Evolutionary conservation across 306 rosid species (phyloP).

Genomic region (Malus domestica): ASM211411v1 NC_041802.1:31141001-31141500

Average conservation of each 20-base stretch:
- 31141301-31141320: background rate
- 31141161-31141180: background rate
- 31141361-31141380: background rate
- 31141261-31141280: too few relatives aligned
- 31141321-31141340: background rate
- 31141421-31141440: too few relatives aligned
- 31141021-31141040: background rate
- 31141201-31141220: background rate
- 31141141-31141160: too few relatives aligned
- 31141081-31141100: background rate
- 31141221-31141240: background rate
- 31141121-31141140: background rate
- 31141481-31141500: too few relatives aligned
- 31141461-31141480: too few relatives aligned
- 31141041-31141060: background rate
- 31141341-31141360: background rate
- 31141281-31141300: too few relatives aligned
- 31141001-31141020: background rate
- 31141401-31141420: too few relatives aligned
- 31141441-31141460: too few relatives aligned
- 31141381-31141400: background rate
- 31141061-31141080: background rate
- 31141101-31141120: background rate
- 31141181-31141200: background rate
- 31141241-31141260: background rate